Base-by-base conservation (phyloP, 2,329 filamentous ascomycete genomes). In the Alternaria sp. region DNA sequence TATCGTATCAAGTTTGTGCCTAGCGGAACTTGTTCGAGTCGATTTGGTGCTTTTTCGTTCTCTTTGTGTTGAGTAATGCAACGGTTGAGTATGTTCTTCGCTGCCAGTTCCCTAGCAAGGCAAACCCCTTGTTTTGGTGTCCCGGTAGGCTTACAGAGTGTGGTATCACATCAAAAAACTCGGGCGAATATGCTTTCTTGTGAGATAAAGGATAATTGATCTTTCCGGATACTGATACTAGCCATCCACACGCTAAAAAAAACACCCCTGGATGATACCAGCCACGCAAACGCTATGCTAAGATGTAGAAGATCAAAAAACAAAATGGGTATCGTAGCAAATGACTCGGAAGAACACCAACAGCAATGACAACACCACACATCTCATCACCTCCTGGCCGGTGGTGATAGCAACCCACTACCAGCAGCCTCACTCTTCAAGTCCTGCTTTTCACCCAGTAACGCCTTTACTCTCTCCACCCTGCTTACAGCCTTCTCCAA, bases 401-500 rank as follows among this genome's bases (percentile, higher is more conserved):
- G 52, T 6, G 48, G 29, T 21, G 40, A 46, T 21, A 59, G 44
- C 28, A 37, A 11, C 13, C 26, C 26, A 23, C 34, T 13, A 2
- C 29, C 17, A n/a, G n/a, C 28, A 23, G 44, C 29, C 13, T 59
- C 56, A 7, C 23, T 14, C 24, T 17, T 34, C 46, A 23, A 21
- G 11, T 23, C 44, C 13, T 51, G 46, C 26, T 51, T 45, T 11
- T 58, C 67, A 11, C 66, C 80, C 60, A 93, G 71, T 72, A 93
- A 72, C 3, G 81, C 81, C 72, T 87, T 85, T 4, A 91, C 89
- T 63, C 88, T 82, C 72, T 92, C 89, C 67, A 94, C 90, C 68
- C 90, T 82, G 46, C 79, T 83, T 71, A 93, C 84, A 17, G 90
- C 90, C 34, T 84, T 82, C 79, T 95, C 91, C 53, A 95, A 72